These are phyloP conservation scores for Boletus rufocinnamomeus DNA, from an alignment of 768 basidiomycete species.

Conservation along the genomic window DNA sequence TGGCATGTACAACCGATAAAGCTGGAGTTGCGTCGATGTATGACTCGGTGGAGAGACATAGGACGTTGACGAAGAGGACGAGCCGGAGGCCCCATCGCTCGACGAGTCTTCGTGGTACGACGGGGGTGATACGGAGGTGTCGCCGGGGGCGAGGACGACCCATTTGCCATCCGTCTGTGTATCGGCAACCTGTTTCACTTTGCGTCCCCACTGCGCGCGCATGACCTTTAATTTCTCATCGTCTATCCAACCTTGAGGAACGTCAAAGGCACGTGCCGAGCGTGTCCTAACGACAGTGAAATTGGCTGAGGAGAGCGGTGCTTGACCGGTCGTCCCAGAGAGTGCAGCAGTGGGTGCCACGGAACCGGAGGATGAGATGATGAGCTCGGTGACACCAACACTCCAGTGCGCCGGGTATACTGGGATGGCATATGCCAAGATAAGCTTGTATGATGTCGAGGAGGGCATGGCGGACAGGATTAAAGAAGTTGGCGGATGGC, in stretches of 20 bases:
- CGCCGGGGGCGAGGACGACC: conserved; percentile 72
- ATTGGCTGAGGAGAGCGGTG: conserved; percentile 28
- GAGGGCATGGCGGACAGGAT: conserved; percentile 65
- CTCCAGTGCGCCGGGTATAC: conserved; percentile 85
- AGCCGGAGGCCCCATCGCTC: conserved; percentile 19
- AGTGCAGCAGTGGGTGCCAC: conserved; percentile 7
- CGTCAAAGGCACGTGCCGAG: conserved; percentile 66
- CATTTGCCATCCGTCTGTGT: conserved; percentile 86
- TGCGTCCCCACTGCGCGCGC: conserved; percentile 79
- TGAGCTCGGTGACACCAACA: conserved; percentile 72
- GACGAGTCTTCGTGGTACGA: conserved; percentile 18
- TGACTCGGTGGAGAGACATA: conserved; percentile 42
- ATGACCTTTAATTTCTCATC: conserved; percentile 59
- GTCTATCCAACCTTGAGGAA: conserved; percentile 74
- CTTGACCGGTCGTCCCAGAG: conserved; percentile 11
- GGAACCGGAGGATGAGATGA: conserved; percentile 48
- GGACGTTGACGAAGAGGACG: conserved; percentile 29
- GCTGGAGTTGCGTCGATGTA: conserved; percentile 60
- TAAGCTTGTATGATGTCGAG: conserved; percentile 62
- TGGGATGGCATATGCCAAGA: conserved; percentile 73
- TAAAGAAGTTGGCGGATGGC: conserved; percentile 78
- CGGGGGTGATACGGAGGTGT: conserved; percentile 27
- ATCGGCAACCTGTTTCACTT: conserved; percentile 67
- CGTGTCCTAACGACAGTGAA: conserved; percentile 60
- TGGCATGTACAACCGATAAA: conserved; percentile 73